These are phyloP conservation scores for Yamagishiella unicocca DNA, from an alignment of 139 green algal species.

Conservation along the genomic window DNA sequence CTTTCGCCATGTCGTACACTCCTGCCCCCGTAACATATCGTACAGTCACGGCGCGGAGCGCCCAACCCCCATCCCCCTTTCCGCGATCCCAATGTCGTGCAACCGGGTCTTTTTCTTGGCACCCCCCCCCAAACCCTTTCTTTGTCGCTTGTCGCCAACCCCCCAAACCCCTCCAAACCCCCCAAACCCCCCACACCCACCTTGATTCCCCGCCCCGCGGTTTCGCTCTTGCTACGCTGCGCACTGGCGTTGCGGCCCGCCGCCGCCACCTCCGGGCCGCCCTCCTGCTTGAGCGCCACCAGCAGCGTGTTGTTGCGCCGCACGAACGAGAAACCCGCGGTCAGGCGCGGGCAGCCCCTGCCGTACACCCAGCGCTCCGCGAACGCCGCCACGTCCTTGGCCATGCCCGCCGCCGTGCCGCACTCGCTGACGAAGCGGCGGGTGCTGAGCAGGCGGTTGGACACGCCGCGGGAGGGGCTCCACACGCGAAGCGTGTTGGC, in stretches of 20 bases:
- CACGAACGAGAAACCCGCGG: slow-evolving; percentile 15
- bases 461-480: neutral
- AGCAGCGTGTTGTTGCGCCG: slow-evolving; percentile 34
- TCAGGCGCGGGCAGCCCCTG: slow-evolving; percentile 46
- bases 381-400: slow-evolving; percentile 56
- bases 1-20: too few species aligned
- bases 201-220: neutral
- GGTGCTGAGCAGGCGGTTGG: neutral
- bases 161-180: neutral
- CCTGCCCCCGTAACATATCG: too few species aligned
- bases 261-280: slow-evolving; percentile 37
- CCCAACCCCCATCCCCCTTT: too few species aligned
- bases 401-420: slow-evolving; percentile 25
- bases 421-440: slow-evolving; percentile 27
- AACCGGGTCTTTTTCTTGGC: too few species aligned
- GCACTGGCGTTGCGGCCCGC: neutral
- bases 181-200: neutral
- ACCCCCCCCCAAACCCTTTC: too few species aligned
- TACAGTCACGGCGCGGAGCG: too few species aligned
- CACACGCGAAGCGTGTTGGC: neutral
- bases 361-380: slow-evolving; percentile 63
- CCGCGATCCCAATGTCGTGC: too few species aligned
- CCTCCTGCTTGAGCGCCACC: slow-evolving; percentile 37
- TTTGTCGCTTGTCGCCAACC: neutral
- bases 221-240: slow-evolving; percentile 47